Evolutionary conservation across 106 monocot species (phyloP).

Genomic region (Dioscorea zingiberensis): DNA sequence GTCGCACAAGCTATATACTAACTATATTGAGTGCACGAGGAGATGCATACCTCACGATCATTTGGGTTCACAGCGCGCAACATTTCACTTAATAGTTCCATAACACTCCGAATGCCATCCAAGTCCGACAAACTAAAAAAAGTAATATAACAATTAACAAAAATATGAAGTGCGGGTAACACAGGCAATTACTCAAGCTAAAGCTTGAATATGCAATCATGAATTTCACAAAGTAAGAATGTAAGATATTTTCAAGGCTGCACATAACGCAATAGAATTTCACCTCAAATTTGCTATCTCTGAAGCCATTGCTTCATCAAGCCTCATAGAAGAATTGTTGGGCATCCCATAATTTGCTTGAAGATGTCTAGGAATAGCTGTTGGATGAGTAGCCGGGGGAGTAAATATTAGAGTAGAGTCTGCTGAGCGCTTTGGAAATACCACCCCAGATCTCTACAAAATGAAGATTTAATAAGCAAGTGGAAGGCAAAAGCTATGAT

Average conservation of each 20-base stretch:
- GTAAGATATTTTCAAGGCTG: not conserved
- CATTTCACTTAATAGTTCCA: constrained; percentile 86
- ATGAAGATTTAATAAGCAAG: not conserved
- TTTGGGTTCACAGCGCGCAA: constrained; percentile 70
- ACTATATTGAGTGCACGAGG: not conserved
- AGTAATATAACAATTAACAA: not conserved
- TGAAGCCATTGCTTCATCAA: constrained; percentile 88
- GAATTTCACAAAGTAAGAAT: not conserved
- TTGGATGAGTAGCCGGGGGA: constrained; percentile 27
- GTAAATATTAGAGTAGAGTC: constrained; percentile 73
- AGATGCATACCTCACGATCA: constrained; percentile 48
- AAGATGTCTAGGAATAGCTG: constrained; percentile 16
- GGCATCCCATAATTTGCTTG: constrained; percentile 51
- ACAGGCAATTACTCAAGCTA: too few relatives aligned
- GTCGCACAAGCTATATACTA: too few relatives aligned
- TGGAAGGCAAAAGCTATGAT: too few relatives aligned
- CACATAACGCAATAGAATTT: not conserved
- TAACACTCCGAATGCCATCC: constrained; percentile 46
- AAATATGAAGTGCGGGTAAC: constrained; percentile 1
- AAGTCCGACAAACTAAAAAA: constrained; percentile 58
- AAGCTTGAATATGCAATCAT: too few relatives aligned
- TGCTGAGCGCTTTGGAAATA: constrained; percentile 56
- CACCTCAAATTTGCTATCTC: constrained; percentile 70
- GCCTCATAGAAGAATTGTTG: constrained; percentile 41
- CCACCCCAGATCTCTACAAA: constrained; percentile 62